Conservation (phyloP, 2,329 filamentous ascomycete genomes). For the Curvularia lunata region DNA sequence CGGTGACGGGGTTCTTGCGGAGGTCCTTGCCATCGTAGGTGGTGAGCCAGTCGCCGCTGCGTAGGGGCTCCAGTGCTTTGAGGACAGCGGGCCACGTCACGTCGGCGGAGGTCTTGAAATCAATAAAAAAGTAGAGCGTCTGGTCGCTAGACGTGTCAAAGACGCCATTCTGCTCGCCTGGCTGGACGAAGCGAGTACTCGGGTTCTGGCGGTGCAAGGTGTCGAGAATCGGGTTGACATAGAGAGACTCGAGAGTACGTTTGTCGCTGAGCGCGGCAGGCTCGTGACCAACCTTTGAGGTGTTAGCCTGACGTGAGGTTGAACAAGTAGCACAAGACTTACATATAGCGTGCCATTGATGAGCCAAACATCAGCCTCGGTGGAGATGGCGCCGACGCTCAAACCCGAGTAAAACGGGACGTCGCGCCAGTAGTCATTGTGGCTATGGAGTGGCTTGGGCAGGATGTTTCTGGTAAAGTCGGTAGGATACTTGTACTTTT, state of each 20-base stretch:
- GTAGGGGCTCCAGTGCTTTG: conserved; percentile 62
- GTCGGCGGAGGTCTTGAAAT: conserved; percentile 65
- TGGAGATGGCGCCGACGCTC: conserved; percentile 62
- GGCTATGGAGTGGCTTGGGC: conserved; percentile 62
- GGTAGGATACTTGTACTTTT: conserved; percentile 65
- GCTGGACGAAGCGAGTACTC: conserved; percentile 54
- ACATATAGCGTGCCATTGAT: conserved; percentile 62
- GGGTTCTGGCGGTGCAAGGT: conserved; percentile 64
- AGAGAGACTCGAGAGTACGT: conserved; percentile 64
- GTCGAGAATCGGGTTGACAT: conserved; percentile 64
- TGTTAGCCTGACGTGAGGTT: background rate
- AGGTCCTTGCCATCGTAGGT: conserved; percentile 57
- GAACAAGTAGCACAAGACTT: conserved; percentile 23
- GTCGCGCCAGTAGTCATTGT: conserved; percentile 66
- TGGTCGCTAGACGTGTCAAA: conserved; percentile 64
- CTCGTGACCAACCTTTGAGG: conserved; percentile 62
- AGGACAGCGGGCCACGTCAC: conserved; percentile 64
- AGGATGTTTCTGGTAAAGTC: conserved; percentile 66
- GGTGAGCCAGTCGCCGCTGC: conserved; percentile 60
- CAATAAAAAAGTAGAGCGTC: conserved; percentile 69
- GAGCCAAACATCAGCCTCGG: conserved; percentile 68
- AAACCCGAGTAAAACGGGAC: conserved; percentile 60
- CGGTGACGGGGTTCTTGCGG: conserved; percentile 61
- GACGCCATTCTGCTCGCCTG: conserved; percentile 63
- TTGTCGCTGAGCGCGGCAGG: conserved; percentile 57